Evolutionary conservation across 179 eudicot species (phyloP), one percentile per base, ranked within the genome.

Genomic region (Amaranthus tricolor): DNA sequence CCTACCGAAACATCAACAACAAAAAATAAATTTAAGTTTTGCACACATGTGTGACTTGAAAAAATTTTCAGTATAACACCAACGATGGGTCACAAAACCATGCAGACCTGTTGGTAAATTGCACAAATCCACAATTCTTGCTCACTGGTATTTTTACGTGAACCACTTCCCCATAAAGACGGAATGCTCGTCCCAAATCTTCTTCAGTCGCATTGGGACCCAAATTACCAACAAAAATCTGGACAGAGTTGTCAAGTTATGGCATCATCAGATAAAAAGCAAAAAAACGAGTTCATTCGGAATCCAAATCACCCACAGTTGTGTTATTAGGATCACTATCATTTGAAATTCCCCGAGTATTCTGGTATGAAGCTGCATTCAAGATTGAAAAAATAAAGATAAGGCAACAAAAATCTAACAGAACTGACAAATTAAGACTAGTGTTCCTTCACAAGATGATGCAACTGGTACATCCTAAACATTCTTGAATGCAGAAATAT

Each of bases 171-270:
- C 40, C 40, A 31, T 31, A 31, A 31, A 31, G 89, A 68, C 91
- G 79, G 74, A 94, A 94, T n/a, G 90, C 82, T 82, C 88, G 91
- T 73, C 86, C 89, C 84, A 94, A 79, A 66, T 84, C 85, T 45
- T 94, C 97, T 68, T 94, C 97, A 48, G 96, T 75, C 15, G 90
- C 97, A 82, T 74, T 86, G 11, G 93, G 74, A 72, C 90, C 97
- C 89, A 94, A 76, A 78, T 91, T 93, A 75, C 98, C 98, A 75
- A 94, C 96, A 82, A 94, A 94, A 64, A 94, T 88, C 98, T 94
- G 90, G 10, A n/a, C 44, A 9, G 63, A 49, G 58, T 7, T 20
- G 8, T 54, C 4, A 45, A 52, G 80, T 71, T 59, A 31, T 67
- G 31, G 74, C 19, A 11, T 62, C 55, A 66, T 50, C 45, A 17